phyloP scores from a whole-genome alignment of 2,329 filamentous ascomycete genomes.

The Botrytis deweyae region DNA sequence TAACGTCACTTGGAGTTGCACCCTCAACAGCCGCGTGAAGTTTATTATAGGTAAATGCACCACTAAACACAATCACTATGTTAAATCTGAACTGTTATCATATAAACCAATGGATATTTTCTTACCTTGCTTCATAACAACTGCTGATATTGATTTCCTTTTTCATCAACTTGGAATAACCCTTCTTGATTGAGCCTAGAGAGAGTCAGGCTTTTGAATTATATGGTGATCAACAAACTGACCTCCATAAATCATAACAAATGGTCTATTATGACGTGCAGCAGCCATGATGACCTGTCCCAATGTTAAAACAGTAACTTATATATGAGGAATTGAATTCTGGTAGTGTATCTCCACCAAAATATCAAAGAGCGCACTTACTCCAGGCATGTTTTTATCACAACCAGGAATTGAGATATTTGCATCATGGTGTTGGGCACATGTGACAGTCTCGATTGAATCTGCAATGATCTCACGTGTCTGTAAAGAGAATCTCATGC shows the following conservation, averaged over 20 bases:
- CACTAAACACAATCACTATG: slow-evolving; percentile 40
- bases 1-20: slow-evolving; percentile 70
- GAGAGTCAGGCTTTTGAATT: not conserved
- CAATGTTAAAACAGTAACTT: not conserved
- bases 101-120: not conserved
- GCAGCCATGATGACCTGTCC: slow-evolving; percentile 69
- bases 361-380: not conserved
- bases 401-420: slow-evolving; percentile 92
- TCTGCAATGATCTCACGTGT: slow-evolving; percentile 91
- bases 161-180: slow-evolving; percentile 74
- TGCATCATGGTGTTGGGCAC: slow-evolving; percentile 83
- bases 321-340: not conserved
- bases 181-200: slow-evolving; percentile 76
- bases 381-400: slow-evolving; percentile 96
- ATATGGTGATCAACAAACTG: not conserved
- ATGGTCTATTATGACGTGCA: slow-evolving; percentile 85
- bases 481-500: slow-evolving; percentile 92
- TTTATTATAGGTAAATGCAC: slow-evolving; percentile 75
- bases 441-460: slow-evolving; percentile 89
- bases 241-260: slow-evolving; percentile 86
- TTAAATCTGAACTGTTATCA: not conserved
- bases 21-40: slow-evolving; percentile 68
- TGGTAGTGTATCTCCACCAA: not conserved
- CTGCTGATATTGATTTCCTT: slow-evolving; percentile 84
- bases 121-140: slow-evolving; percentile 22